Base-by-base conservation (phyloP, 2,329 filamentous ascomycete species). In the Alternaria postmessia region DNA sequence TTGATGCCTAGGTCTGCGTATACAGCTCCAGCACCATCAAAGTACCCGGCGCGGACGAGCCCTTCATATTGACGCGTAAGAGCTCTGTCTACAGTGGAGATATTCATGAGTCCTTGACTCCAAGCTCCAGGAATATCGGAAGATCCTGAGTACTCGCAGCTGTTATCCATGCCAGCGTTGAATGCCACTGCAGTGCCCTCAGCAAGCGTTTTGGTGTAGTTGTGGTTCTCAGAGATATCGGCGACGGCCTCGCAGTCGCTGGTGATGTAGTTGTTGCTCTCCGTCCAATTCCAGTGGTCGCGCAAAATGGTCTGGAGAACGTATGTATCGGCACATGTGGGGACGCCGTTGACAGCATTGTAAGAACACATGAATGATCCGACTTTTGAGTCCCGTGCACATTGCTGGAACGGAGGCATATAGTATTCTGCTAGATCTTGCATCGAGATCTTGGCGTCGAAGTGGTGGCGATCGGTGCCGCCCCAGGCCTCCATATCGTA, bases 371-470 rank as follows among this genome's bases (percentile, higher is more conserved):
- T 72, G 83, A 82, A 79, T 2, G 69, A 68, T 5, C 80, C 80
- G 20, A 81, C 81, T 39, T 81, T 80, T 1, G 79, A 77, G 59
- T 82, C 81, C 57, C 81, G 65, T 1, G 80, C 80, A 53, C 81
- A 82, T 30, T 70, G 83, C 68, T 89, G 81, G 78, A 91, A 91
- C 0, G 88, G 84, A 1, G 86, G 88, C 41, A 89, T 81, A 69
- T 89, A 91, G 76, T 91, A 91, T 67, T 91, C 89, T 0, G 85
- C 82, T 5, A 91, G 77, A 61, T 92, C 89, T 65, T 91, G 89
- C 49, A 81, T 78, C 9, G 81, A 80, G 59, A 89, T 84, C 12
- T 82, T 78, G 6, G 87, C 83, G 69, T 89, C 81, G 61, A 87
- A 89, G 16, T 82, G 81, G 71, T 84, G 81, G 5, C 72, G 57